Base-by-base conservation (phyloP, 169 alveolate genomes). In the Babesia divergens region DNA sequence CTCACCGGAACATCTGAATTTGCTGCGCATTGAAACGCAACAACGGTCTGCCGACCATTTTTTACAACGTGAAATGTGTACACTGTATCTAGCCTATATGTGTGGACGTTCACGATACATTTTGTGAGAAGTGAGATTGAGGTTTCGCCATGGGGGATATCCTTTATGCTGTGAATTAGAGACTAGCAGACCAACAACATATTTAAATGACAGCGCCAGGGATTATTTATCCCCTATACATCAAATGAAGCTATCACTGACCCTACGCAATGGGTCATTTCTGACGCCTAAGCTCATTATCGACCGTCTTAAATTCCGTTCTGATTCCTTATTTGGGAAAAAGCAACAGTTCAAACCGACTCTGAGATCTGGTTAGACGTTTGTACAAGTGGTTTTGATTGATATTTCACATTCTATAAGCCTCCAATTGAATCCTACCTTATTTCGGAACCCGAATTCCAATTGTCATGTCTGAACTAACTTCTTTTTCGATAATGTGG, bases 261-360 rank as follows among this genome's bases (percentile, higher is more conserved):
- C 32, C 9, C 49, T 59, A 31, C 13, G 22, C 32, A 29, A 53
- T 28, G 35, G 47, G 16, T 74, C 84, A 13, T 35, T 44, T 35
- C 59, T 74, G 40, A 47, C 85, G 13, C 85, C 85, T 14, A 76
- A 76, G 43, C 64, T 76, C 37, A 56, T 76, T 11, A 38, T 76
- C 8, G 85, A 76, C 28, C 56, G 62, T 22, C 22, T 42, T 24
- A 31, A 60, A 22, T 64, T 29, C 6, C 64, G 43, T 6, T 28
- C 53, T 18, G 31, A 13, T n/a, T 32, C 44, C 8, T 34, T 53
- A 8, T 22, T 42, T 29, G 9, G 43, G n/a, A 47, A 64, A 29
- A 50, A 53, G 20, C 40, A 26, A 11, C 29, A 37, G 53, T 59
- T 37, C 32, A 50, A 20, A 18, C 82, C 68, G 28, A 64, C 81